Conservation (phyloP, 2,329 filamentous ascomycete genomes). For the Keithomyces neogunnii region DNA sequence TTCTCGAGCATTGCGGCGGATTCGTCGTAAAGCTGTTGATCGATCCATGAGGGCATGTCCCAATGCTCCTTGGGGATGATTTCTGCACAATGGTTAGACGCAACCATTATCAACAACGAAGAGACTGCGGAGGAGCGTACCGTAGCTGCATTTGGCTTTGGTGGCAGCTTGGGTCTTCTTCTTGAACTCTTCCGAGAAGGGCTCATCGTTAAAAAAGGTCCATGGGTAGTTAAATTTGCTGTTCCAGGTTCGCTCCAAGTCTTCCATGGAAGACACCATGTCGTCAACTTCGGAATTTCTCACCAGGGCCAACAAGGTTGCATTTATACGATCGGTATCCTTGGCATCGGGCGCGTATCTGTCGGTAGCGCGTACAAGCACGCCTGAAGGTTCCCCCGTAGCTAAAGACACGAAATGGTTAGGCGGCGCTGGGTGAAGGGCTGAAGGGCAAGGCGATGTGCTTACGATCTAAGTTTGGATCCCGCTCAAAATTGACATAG, state of each 20-base stretch:
- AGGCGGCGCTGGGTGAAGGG: conserved; percentile 5
- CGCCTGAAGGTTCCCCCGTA: conserved; percentile 74
- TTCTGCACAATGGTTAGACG: conserved; percentile 39
- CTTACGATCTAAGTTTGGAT: conserved; percentile 78
- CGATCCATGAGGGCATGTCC: conserved; percentile 88
- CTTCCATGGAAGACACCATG: conserved; percentile 80
- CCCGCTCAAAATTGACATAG: conserved; percentile 56
- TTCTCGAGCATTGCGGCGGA: conserved; percentile 77
- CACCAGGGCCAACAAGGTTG: conserved; percentile 84
- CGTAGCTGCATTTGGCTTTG: conserved; percentile 80
- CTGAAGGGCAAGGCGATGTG: conserved; percentile 26
- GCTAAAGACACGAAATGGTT: conserved; percentile 38
- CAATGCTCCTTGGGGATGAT: conserved; percentile 92
- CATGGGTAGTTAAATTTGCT: conserved; percentile 99
- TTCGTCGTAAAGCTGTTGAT: conserved; percentile 74
- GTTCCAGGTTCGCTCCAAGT: conserved; percentile 94
- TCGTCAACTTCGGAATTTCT: conserved; percentile 82
- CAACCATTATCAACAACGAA: not conserved
- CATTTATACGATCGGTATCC: conserved; percentile 79
- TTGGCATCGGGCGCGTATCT: conserved; percentile 70
- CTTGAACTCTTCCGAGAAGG: conserved; percentile 92
- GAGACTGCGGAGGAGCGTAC: conserved; percentile 37
- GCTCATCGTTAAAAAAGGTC: conserved; percentile 97
- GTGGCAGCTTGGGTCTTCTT: conserved; percentile 68
- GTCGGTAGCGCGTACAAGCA: conserved; percentile 62